Evolutionary conservation across 345 rosid species (phyloP).

Genomic region (Euphorbia pulcherrima): DNA sequence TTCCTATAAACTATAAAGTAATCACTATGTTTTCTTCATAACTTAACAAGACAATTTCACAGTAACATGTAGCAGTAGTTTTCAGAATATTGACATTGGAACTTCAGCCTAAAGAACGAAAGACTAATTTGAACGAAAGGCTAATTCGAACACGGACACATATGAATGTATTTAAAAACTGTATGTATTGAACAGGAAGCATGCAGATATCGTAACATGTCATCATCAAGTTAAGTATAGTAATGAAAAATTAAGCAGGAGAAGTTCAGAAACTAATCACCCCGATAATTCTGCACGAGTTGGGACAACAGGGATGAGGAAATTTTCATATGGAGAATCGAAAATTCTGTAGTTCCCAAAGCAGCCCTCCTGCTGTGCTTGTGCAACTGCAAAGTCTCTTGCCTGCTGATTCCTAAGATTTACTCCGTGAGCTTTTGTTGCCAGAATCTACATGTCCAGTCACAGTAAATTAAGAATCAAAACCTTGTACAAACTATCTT

Average conservation of each 20-base stretch:
- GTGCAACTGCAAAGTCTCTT: conserved; percentile 40
- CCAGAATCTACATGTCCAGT: conserved; percentile 9
- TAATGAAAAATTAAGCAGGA: neutral
- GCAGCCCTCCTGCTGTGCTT: conserved; percentile 52
- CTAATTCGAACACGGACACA: neutral
- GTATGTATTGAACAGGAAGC: neutral
- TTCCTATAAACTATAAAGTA: neutral
- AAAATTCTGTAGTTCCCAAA: conserved; percentile 41
- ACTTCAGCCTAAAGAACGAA: neutral
- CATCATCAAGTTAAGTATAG: neutral
- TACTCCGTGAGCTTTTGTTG: conserved; percentile 1
- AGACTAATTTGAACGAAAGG: neutral
- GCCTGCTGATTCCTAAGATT: conserved; percentile 34
- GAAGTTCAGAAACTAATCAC: conserved; percentile 7
- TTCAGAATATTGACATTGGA: neutral
- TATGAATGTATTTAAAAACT: neutral
- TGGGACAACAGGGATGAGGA: conserved; percentile 54
- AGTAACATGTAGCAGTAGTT: neutral
- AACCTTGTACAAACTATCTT: neutral
- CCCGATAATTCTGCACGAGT: conserved; percentile 40
- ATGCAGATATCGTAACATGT: neutral
- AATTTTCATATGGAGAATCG: conserved; percentile 50
- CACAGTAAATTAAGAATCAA: neutral
- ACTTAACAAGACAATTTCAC: neutral
- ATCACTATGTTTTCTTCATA: neutral